Evolutionary conservation across 257 asterid species (phyloP), one percentile per base, ranked within the genome.

Genomic region (Ocimum tenuiflorum): DNA sequence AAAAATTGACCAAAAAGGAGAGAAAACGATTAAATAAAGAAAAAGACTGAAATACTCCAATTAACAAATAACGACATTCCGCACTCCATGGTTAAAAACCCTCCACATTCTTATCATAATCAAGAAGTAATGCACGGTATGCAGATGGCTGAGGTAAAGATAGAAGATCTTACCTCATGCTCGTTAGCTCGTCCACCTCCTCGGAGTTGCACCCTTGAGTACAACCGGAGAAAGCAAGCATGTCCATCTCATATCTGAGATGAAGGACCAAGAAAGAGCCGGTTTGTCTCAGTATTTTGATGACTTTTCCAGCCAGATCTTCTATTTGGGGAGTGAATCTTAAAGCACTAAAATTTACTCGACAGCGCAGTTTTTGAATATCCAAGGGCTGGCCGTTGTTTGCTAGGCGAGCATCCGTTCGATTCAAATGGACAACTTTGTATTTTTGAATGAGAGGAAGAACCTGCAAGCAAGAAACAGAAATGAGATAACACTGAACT

Each of bases 191-290:
- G 18, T 88, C 95, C 39, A 85, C 86, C 87, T 94, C 96, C 39
- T 84, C 92, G 14, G 68, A 56, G 63, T 82, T 88, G 84, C 94
- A 94, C 60, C 99, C 99, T 72, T 88, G 97, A 20, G 91, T 83
- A 63, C 99, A 94, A 38, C 99, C 99, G 55, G 99, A 90, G 72
- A 94, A 94, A 3, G 99, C 97, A 65, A 94, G 70, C 97, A 94
- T 94, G 80, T 94, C 99, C 99, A 90, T 94, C 81, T 94, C 99
- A 20, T 85, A 94, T 76, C 99, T 83, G 61, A 94, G 96, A 77
- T 94, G 99, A 65, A 94, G 97, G 45, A 94, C 99, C 27, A 94
- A 63, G 80, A 94, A 88, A 19, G 95, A 88, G 14, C 99, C 97
- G 31, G 83, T 94, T 73, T 76, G 84, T 75, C 95, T 79, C 7